Evolutionary conservation across 1,139 yeast genomes (phyloP).

Genomic region (Kodamaea sp.): DNA sequence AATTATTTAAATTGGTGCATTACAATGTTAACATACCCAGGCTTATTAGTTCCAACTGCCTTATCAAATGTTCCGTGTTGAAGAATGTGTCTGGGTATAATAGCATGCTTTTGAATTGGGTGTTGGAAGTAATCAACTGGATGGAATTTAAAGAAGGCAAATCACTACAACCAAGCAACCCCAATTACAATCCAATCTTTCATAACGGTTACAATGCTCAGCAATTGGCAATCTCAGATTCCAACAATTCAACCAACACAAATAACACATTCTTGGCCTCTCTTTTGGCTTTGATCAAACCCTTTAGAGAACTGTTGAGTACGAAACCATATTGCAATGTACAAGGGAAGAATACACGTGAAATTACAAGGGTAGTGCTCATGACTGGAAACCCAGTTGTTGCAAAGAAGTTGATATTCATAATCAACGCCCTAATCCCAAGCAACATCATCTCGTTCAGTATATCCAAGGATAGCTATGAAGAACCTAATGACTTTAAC

Average conservation of each 20-base stretch:
- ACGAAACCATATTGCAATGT: constrained; percentile 31
- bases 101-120: constrained; percentile 49
- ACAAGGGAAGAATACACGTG: constrained; percentile 19
- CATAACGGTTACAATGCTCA: constrained; percentile 5
- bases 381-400: constrained; percentile 64
- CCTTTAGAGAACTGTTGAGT: constrained; percentile 38
- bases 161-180: constrained; percentile 2
- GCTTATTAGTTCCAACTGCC: constrained; percentile 38
- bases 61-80: constrained; percentile 25
- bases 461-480: not conserved
- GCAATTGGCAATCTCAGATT: constrained; percentile 5
- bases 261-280: constrained; percentile 43
- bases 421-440: constrained; percentile 46
- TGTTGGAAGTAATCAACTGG: constrained; percentile 60
- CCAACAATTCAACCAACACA: not conserved
- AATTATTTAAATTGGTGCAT: constrained; percentile 40
- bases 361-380: constrained; percentile 50
- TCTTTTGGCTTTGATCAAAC: constrained; percentile 45
- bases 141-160: constrained; percentile 61
- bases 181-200: constrained; percentile 8
- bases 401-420: constrained; percentile 58
- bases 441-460: constrained; percentile 3
- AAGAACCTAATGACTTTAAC: constrained; percentile 1
- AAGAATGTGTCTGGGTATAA: constrained; percentile 7
- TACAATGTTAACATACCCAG: constrained; percentile 49